Evolutionary conservation across 1,139 yeast species (phyloP), one percentile per base, ranked within the genome.

Genomic region (Yamadazyma kanchanaburiensis): DNA sequence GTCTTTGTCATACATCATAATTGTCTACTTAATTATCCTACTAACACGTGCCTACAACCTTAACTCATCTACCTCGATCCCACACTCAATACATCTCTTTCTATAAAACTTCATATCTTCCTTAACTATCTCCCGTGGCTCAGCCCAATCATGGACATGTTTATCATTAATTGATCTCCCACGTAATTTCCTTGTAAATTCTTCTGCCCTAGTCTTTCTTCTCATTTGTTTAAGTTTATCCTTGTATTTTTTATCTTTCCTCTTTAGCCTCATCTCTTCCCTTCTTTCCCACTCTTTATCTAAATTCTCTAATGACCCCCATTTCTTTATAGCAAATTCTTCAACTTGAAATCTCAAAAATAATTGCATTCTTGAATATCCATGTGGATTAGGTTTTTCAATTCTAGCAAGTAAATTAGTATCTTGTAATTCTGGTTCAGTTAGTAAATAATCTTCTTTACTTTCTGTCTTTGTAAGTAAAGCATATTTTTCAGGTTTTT

Each of bases 371-470:
- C 94, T 72, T 30, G 89, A 83, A 57, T 78, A 94, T 26, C 94
- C 88, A 57, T 91, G 96, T 0, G 99, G 99, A 49, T 94, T 94
- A 6, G 96, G 89, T 46, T 89, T 85, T 43, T 88, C 95, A 37
- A 89, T 64, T 41, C 94, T 75, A 6, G 84, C 83, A 39, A 94
- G 64, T 17, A 88, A 58, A 2, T 60, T 65, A 4, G 57, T 58
- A 53, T 94, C 98, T 31, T 77, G 71, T 23, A 94, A 65, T 53
- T 94, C 98, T 0, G 96, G 94, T 35, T 91, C 97, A 0, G 98
- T 91, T 22, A 91, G 55, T 26, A 91, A 70, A 50, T 94, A 94
- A 58, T 94, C 99, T 44, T 85, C 94, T 30, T 80, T 76, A 54
- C 96, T 87, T 57, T 94, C 99, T 0, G 99, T 94, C 57, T 94